These are phyloP conservation scores for Aspergillus aculeatus DNA, from an alignment of 2,329 filamentous ascomycete species.

Conservation along the genomic window DNA sequence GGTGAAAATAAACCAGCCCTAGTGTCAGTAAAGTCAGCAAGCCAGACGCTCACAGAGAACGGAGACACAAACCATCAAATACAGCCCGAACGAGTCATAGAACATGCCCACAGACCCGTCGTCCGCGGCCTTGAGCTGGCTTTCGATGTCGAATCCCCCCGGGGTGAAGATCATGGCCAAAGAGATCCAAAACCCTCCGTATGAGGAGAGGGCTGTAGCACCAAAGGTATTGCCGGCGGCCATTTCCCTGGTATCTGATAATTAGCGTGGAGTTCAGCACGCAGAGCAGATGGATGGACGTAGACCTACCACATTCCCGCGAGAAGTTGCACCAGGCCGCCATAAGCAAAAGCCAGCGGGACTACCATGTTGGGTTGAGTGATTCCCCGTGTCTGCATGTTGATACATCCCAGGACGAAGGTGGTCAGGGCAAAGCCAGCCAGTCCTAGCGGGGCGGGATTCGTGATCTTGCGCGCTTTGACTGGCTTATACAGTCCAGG, in stretches of 20 bases:
- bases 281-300: neutral
- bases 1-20: conserved; percentile 79
- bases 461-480: conserved; percentile 65
- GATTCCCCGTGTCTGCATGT: conserved; percentile 62
- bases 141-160: conserved; percentile 59
- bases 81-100: conserved; percentile 65
- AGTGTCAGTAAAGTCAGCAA: neutral
- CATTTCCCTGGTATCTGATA: conserved; percentile 61
- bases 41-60: too few relatives aligned
- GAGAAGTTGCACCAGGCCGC: conserved; percentile 70
- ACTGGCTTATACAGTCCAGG: conserved; percentile 62
- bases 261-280: neutral
- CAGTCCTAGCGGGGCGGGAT: conserved; percentile 71
- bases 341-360: conserved; percentile 67
- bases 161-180: conserved; percentile 68
- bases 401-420: conserved; percentile 72
- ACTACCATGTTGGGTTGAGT: conserved; percentile 62
- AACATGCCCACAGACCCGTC: conserved; percentile 41
- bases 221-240: conserved; percentile 76
- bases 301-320: conserved; percentile 73
- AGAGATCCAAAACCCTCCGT: conserved; percentile 77
- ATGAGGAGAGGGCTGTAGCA: conserved; percentile 72
- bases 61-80: conserved; percentile 52
- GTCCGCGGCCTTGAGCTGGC: conserved; percentile 41
- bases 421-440: conserved; percentile 74